These are phyloP conservation scores for Buxus sempervirens DNA, from an alignment of 164 flowering plant genomes.

Conservation along the genomic window DNA sequence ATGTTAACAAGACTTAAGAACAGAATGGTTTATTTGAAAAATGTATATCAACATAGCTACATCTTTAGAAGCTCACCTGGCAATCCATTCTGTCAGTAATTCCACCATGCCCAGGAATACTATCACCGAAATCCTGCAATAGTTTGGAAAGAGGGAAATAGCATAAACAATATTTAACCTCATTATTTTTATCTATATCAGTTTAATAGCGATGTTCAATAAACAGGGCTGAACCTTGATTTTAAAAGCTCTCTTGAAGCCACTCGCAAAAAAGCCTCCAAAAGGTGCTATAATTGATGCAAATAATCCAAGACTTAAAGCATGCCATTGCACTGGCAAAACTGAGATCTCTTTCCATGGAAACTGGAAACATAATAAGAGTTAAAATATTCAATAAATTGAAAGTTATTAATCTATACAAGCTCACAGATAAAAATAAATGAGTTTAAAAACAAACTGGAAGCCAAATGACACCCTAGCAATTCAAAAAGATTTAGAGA, in stretches of 20 bases:
- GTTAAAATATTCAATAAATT: background rate
- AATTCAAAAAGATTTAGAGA: background rate
- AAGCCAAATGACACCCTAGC: no score
- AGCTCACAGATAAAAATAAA: background rate
- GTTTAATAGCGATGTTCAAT: background rate
- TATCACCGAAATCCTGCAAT: constrained; percentile 92
- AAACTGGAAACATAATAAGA: constrained; percentile 47
- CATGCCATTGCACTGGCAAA: constrained; percentile 95
- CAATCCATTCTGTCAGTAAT: constrained; percentile 99
- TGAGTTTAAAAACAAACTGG: background rate
- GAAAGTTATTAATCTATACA: background rate
- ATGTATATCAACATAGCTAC: background rate
- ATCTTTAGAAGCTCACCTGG: constrained; percentile 52
- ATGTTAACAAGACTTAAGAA: background rate
- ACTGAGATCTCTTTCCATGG: constrained; percentile 77
- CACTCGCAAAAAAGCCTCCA: constrained; percentile 99
- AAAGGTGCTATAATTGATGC: constrained; percentile 98
- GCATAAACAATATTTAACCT: background rate
- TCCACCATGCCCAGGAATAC: constrained; percentile 99
- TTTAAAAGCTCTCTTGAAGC: constrained; percentile 94
- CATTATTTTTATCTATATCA: background rate
- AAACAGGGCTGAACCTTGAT: constrained; percentile 55
- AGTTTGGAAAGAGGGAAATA: background rate
- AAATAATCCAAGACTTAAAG: constrained; percentile 74
- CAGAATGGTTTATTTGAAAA: background rate